Percentiles rank a stretch among this genome's conserved stretches.
phyloP scores from a whole-genome alignment of 306 rosid genomes.

The Trichosanthes cucumerina region DNA sequence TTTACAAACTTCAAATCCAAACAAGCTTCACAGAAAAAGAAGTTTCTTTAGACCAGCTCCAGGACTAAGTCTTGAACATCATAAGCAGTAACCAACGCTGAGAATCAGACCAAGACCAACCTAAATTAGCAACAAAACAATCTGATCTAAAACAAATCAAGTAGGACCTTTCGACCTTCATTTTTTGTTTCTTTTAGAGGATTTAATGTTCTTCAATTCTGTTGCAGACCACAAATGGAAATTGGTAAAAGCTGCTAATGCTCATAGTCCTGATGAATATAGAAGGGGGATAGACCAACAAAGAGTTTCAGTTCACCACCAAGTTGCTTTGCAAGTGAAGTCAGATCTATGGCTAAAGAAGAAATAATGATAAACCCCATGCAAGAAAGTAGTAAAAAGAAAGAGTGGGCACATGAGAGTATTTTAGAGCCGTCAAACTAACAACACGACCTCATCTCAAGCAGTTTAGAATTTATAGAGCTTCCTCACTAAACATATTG shows the following conservation, averaged over 20 bases:
- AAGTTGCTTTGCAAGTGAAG: neutral
- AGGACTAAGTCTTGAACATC: neutral
- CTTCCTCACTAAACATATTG: neutral
- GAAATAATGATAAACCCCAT: neutral
- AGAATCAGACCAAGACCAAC: neutral
- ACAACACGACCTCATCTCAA: neutral
- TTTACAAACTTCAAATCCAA: neutral
- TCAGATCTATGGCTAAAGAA: neutral
- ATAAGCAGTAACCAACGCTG: neutral
- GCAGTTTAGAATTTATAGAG: neutral
- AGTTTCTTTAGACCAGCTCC: neutral
- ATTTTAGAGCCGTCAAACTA: neutral
- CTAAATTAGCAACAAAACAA: neutral
- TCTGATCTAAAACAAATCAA: neutral
- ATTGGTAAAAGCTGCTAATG: neutral
- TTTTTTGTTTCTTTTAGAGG: neutral
- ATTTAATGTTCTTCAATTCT: neutral
- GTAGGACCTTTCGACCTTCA: neutral
- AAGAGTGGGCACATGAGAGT: neutral
- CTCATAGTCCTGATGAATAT: neutral
- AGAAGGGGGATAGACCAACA: neutral
- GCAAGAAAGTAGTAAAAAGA: neutral
- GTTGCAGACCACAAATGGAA: neutral
- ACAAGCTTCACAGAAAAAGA: conserved; percentile 19
- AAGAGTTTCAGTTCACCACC: neutral